A percentile compares a stretch with the other conserved stretches of the same genome.
Conservation (phyloP, 768 basidiomycete genomes). For the Leucosporidium scottii region DNA sequence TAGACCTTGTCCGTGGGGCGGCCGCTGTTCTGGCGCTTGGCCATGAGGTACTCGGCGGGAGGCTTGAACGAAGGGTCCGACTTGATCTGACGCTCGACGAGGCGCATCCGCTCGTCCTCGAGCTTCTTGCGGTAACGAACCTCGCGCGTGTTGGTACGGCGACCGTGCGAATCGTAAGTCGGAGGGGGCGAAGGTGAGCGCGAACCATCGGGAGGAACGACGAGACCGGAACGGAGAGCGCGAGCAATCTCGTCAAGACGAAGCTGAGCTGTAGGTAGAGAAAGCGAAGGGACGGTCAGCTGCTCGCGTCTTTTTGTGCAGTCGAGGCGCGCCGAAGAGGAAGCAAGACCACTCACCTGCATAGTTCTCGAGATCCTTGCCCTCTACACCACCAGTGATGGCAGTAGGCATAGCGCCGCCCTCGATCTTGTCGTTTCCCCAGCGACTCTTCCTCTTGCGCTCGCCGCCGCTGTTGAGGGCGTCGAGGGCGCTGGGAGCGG, state of each 20-base stretch:
- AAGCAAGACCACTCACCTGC: conserved; percentile 48
- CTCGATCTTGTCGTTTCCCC: conserved; percentile 81
- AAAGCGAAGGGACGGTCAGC: neutral
- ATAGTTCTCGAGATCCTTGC: conserved; percentile 94
- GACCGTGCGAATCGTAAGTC: conserved; percentile 93
- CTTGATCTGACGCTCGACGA: conserved; percentile 94
- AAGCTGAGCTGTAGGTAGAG: conserved; percentile 55
- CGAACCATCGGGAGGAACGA: conserved; percentile 89
- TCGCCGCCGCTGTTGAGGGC: conserved; percentile 42
- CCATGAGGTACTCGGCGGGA: conserved; percentile 90
- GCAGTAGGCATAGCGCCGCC: conserved; percentile 90
- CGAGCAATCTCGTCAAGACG: conserved; percentile 95
- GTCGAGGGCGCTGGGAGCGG: conserved; percentile 8
- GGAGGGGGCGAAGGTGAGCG: conserved; percentile 94
- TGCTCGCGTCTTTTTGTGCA: no score
- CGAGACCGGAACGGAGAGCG: conserved; percentile 86
- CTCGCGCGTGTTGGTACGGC: conserved; percentile 96
- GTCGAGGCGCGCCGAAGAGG: neutral
- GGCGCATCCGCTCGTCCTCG: conserved; percentile 60
- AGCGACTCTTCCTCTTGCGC: conserved; percentile 91
- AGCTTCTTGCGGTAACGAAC: conserved; percentile 74
- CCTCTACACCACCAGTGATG: conserved; percentile 81
- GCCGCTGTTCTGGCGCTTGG: conserved; percentile 68
- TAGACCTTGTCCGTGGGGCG: conserved; percentile 97
- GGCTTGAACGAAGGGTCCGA: conserved; percentile 97